Percentiles rank a stretch among this genome's conserved stretches.
These are phyloP conservation scores for Fusarium dimerum DNA, from an alignment of 2,329 filamentous ascomycete species.

Conservation along the genomic window DNA sequence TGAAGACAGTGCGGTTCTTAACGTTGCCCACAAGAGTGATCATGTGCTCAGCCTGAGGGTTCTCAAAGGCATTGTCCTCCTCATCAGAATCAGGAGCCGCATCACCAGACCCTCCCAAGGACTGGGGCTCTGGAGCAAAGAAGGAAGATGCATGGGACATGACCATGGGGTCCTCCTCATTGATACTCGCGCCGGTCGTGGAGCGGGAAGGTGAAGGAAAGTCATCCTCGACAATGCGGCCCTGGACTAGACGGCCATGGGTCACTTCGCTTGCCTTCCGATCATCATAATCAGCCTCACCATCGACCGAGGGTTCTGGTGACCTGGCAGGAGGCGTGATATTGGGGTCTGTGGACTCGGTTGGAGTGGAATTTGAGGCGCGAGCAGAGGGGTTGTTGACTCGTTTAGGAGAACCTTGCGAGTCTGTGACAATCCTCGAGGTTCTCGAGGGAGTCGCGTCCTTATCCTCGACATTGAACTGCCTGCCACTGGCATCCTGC, in stretches of 20 bases:
- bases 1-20: constrained; percentile 81
- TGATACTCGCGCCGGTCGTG: constrained; percentile 63
- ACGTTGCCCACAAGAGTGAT: constrained; percentile 98
- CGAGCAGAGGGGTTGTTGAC: constrained; percentile 23
- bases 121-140: constrained; percentile 68
- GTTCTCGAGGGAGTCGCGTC: constrained; percentile 23
- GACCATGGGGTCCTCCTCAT: constrained; percentile 79
- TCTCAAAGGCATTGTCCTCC: constrained; percentile 85
- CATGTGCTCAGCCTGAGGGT: constrained; percentile 84
- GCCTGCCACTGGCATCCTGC: constrained; percentile 18
- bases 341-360: constrained; percentile 15
- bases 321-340: constrained; percentile 25
- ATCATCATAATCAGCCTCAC: constrained; percentile 65
- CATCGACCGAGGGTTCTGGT: constrained; percentile 32
- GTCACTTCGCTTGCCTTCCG: constrained; percentile 86
- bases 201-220: constrained; percentile 78
- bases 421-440: constrained; percentile 42
- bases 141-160: constrained; percentile 79
- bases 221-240: constrained; percentile 93
- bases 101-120: constrained; percentile 81
- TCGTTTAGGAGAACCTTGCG: constrained; percentile 46
- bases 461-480: neutral
- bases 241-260: constrained; percentile 86
- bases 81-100: constrained; percentile 83
- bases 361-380: constrained; percentile 9